A percentile compares a stretch with the other conserved stretches of the same genome.
These are phyloP conservation scores for Fusarium zealandicum DNA, from an alignment of 2,329 filamentous ascomycete genomes.

Conservation along the genomic window DNA sequence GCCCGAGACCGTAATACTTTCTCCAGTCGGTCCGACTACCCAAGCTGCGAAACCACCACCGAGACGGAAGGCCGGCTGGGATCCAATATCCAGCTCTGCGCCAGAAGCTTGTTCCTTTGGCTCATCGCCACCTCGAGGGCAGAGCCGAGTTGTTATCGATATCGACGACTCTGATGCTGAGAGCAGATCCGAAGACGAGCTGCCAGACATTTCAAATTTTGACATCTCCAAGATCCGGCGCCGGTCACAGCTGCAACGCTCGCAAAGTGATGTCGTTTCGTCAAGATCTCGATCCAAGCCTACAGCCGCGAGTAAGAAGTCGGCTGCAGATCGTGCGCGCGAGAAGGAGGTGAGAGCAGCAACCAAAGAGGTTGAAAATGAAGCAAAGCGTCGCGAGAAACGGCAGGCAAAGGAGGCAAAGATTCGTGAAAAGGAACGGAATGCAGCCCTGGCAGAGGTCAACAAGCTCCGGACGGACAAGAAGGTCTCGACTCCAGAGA, in stretches of 20 bases:
- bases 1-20: constrained; percentile 10
- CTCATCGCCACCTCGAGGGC: constrained; percentile 24
- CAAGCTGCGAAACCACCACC: constrained; percentile 4
- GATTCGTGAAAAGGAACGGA: constrained; percentile 67
- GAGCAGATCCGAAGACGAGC: constrained; percentile 52
- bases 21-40: constrained; percentile 2
- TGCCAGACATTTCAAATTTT: constrained; percentile 57
- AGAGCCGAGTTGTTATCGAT: constrained; percentile 43
- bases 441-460: constrained; percentile 72
- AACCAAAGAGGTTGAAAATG: constrained; percentile 61
- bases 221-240: constrained; percentile 44
- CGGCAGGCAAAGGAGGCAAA: constrained; percentile 68
- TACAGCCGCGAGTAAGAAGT: constrained; percentile 42
- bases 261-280: constrained; percentile 43
- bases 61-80: constrained; percentile 47
- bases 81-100: constrained; percentile 62
- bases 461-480: constrained; percentile 79
- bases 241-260: constrained; percentile 40
- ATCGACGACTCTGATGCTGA: constrained; percentile 47
- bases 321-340: constrained; percentile 47
- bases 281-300: constrained; percentile 32
- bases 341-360: constrained; percentile 56
- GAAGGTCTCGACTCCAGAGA: constrained; percentile 75
- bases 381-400: constrained; percentile 63
- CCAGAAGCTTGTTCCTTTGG: constrained; percentile 47